Evolutionary conservation across 352 stramenopile genomes (phyloP), one percentile per base, ranked within the genome.

Genomic region (Sclerospora graminicola): DNA sequence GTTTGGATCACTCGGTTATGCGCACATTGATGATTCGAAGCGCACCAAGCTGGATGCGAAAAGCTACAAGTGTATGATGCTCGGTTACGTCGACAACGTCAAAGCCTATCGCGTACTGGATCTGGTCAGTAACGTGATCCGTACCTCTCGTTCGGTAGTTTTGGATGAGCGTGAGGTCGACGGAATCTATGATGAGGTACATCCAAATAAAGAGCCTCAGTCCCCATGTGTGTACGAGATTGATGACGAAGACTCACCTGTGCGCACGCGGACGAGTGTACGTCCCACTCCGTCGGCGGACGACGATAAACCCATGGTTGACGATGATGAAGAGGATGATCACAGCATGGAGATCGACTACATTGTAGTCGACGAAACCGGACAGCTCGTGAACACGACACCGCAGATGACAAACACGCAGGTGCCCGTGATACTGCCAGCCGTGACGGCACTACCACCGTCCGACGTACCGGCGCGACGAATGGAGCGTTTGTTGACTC

Each of bases 11-110:
- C 39, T 38, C 0, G 54, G 42, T 1, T 69, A 56, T 13, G 43
- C 43, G 15, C 51, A 59, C 14, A 44, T 67, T 5, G 41, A 58
- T 24, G 29, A 60, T 11, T 27, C 31, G 3, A 62, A 63, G 30
- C 32, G 49, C 5, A 53, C 49, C 5, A 66, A 66, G 29, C 23
- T 68, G 1, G 36, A 54, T 10, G 18, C 39, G 0, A 66, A 66
- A 37, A 54, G 34, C 5, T 55, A 49, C 13, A 47, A 18, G 9
- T 64, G 59, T 14, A 43, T 54, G 19, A 39, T 67, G 13, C 35
- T 64, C 4, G 52, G 46, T 1, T 63, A 65, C 41, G 19, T 46
- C 0, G 44, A 57, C 5, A 41, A 50, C 4, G 27, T 27, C 0
- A 67, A 62, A 18, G 46, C 36, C 0, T 63, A 57, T 21, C 36